Evolutionary conservation across 441 rosid genomes (phyloP), one percentile per base, ranked within the genome.

Genomic region (Jatropha multifida): DNA sequence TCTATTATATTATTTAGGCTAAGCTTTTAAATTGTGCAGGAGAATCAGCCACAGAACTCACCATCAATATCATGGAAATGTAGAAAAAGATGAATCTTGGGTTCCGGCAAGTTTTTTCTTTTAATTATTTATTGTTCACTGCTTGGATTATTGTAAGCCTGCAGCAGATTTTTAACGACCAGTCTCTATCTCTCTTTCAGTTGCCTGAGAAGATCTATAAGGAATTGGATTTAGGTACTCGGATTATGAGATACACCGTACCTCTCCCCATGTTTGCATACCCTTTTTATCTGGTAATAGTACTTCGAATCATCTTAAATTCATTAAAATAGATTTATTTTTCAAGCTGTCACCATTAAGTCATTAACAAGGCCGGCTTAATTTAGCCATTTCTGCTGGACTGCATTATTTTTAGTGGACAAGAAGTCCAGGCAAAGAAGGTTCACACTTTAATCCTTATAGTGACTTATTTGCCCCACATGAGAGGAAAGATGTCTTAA

Each of bases 31-130:
- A 62, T 64, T 18, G 56, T 79, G 72, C 85, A 93, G 98, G 98
- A 92, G 97, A 87, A 93, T 93, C 63, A 93, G 98, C 86, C 98
- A 93, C 82, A 90, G 90, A 79, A 92, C 92, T 61, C 98, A 93
- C 80, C 98, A 93, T 74, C 94, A 92, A 79, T 88, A 93, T 83
- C 98, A 93, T 80, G 98, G 97, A 79, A 89, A 93, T 77, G 91
- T 92, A 18, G 98, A 92, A 72, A 86, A 87, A 64, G 97, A 93
- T 65, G 98, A 93, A 79, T 89, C 98, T 2, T 92, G 98, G 98
- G 97, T 92, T 76, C 97, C 96, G 87, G 98, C 86, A 83, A 68
- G 71, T 44, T 54, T 65, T 37, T 9, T 59, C 32, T 18, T 7
- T 55, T 54, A 41, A 1, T 27, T 74, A 32, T 42, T 15, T 13